Base-by-base conservation (phyloP, 495 filamentous ascomycete genomes). In the Penicillium canescens region DNA sequence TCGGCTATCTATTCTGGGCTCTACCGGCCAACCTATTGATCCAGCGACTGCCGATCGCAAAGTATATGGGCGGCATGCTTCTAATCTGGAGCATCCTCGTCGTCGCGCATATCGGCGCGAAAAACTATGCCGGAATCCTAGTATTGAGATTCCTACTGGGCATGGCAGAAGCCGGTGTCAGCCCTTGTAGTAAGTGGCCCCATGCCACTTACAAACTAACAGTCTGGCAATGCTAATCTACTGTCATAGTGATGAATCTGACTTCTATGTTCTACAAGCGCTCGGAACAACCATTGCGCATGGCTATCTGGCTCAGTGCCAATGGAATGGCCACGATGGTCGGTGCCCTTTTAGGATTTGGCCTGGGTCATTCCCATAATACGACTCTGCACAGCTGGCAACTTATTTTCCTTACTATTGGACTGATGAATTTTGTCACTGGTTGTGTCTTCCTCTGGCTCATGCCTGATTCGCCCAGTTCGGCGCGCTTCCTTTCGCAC, bases 251-350 rank as follows among this genome's bases (percentile, higher is more conserved):
- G 63, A 67, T 72, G 54, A 72, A 85, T 28, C 72, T 89, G 12
- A 85, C 82, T 0, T 78, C 83, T 11, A 87, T 87, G 79, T 88
- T 86, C 79, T 89, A 86, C 63, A 82, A 76, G 40, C 84, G 85
- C 18, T 76, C 81, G 39, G 85, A 89, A 54, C 86, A 88, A 63
- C 78, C 83, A 0, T 64, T 78, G 0, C 77, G 81, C 4, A 84
- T 86, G 37, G 79, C 81, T 0, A 79, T 85, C 63, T 89, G 86
- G 83, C 75, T 76, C 26, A 83, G 81, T 69, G 82, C 80, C 68
- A 85, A 85, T 56, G 82, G 82, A 11, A 78, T 75, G 43, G 78
- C 82, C 36, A 73, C 76, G 10, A 75, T 83, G 52, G 66, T 80
- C 8, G 79, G 80, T 23, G 78, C 79, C 12, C 68, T 83, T 6